Conservation (phyloP, 2,329 filamentous ascomycete species). For the Fusarium sp. region DNA sequence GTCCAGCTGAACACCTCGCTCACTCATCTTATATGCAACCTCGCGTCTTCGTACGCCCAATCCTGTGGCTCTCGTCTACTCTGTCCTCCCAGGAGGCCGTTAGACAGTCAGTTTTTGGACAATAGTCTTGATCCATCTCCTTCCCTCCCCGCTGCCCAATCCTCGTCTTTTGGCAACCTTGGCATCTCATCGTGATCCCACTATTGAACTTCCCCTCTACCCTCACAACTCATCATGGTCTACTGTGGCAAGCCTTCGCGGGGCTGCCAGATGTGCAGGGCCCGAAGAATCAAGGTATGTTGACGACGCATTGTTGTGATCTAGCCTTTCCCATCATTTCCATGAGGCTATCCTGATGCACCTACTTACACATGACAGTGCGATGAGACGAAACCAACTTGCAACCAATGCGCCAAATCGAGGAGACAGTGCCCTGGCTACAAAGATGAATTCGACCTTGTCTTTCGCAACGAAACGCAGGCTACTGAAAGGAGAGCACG, state of each 20-base stretch:
- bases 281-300: conserved; percentile 75
- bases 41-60: conserved; percentile 42
- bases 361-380: conserved; percentile 57
- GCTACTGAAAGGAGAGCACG: conserved; percentile 71
- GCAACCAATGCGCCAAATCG: conserved; percentile 71
- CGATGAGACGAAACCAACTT: conserved; percentile 72
- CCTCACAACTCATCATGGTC: conserved; percentile 59
- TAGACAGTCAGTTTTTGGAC: conserved; percentile 27
- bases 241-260: conserved; percentile 72
- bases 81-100: conserved; percentile 39
- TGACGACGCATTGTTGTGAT: neutral
- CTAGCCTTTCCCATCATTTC: neutral
- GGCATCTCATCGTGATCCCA: neutral
- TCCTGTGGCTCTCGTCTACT: conserved; percentile 28
- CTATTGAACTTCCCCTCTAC: neutral
- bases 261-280: conserved; percentile 79
- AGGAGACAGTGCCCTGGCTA: conserved; percentile 72
- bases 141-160: conserved; percentile 7
- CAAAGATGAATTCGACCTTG: conserved; percentile 75
- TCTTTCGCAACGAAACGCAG: conserved; percentile 77
- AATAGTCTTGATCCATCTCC: conserved; percentile 12
- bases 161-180: conserved; percentile 6
- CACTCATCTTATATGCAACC: conserved; percentile 39
- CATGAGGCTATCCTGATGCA: neutral
- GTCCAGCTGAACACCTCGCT: conserved; percentile 17